Conservation (phyloP, 768 basidiomycete genomes). For the Hortiboletus flavorubellus region DNA sequence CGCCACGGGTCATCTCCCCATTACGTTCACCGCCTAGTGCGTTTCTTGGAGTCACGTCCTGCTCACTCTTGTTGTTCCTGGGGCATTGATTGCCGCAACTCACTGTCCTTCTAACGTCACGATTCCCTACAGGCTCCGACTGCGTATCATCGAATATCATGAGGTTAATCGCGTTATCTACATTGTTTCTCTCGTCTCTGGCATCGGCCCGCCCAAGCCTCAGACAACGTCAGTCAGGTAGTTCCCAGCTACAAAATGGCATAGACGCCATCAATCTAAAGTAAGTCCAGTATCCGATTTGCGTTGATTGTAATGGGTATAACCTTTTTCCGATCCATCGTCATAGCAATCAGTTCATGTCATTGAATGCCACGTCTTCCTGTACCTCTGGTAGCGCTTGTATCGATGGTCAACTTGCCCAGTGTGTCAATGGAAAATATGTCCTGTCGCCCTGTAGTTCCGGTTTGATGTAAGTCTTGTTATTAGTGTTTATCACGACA, state of each 20-base stretch:
- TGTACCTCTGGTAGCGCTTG: slow-evolving; percentile 45
- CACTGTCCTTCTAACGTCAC: not conserved
- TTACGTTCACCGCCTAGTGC: not conserved
- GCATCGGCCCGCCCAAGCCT: slow-evolving; percentile 37
- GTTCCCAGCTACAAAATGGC: slow-evolving; percentile 38
- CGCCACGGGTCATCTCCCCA: not conserved
- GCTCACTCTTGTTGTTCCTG: slow-evolving; percentile 8
- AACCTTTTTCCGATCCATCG: slow-evolving; percentile 1
- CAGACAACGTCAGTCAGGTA: slow-evolving; percentile 23
- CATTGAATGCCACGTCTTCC: slow-evolving; percentile 30
- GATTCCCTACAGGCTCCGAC: not conserved
- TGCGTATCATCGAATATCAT: slow-evolving; percentile 19
- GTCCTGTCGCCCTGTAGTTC: slow-evolving; percentile 22
- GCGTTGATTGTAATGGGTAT: too few relatives aligned
- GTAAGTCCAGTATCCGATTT: slow-evolving; percentile 24
- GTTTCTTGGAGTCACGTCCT: not conserved
- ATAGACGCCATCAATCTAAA: slow-evolving; percentile 41
- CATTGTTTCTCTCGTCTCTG: slow-evolving; percentile 24
- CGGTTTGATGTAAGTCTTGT: slow-evolving; percentile 16
- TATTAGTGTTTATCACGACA: not conserved
- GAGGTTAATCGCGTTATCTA: slow-evolving; percentile 39
- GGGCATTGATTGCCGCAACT: slow-evolving; percentile 26
- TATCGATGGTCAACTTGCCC: slow-evolving; percentile 47
- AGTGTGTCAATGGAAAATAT: slow-evolving; percentile 49
- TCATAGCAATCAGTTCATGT: slow-evolving; percentile 20